Evolutionary conservation across 805 yeast species (phyloP).

Genomic region (Blastobotrys terrestris): DNA sequence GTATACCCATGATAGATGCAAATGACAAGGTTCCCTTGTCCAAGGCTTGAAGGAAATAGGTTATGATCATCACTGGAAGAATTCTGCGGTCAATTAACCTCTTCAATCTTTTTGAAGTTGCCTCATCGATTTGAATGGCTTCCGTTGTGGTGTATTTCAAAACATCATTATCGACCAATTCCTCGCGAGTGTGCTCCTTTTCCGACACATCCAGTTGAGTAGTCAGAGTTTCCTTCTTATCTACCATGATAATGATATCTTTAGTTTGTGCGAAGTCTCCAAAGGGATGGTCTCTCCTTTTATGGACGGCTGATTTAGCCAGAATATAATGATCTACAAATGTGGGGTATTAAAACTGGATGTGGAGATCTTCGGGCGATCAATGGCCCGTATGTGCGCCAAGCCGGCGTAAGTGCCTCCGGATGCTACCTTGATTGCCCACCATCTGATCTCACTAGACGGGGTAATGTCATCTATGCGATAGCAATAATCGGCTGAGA

Average conservation of each 20-base stretch:
- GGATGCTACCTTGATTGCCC: background rate
- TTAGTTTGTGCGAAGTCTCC: background rate
- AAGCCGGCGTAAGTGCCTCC: background rate
- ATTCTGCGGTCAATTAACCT: constrained; percentile 19
- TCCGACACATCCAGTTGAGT: background rate
- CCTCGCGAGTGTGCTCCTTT: background rate
- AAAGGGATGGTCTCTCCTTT: background rate
- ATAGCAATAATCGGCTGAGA: too few species aligned
- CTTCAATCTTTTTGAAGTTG: constrained; percentile 23
- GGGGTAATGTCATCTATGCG: too few species aligned
- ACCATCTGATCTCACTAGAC: too few species aligned
- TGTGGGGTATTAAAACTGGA: background rate
- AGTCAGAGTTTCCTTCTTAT: background rate
- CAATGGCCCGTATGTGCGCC: background rate
- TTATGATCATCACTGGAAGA: constrained; percentile 14
- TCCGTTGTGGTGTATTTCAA: constrained; percentile 8
- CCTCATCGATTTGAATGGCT: constrained; percentile 27
- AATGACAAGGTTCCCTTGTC: constrained; percentile 49
- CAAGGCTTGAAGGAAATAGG: constrained; percentile 14
- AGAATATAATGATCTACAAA: background rate
- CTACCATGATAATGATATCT: background rate
- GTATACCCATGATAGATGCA: constrained; percentile 45
- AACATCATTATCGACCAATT: constrained; percentile 6
- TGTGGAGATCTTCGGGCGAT: background rate
- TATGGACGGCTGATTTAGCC: background rate